Conservation (phyloP, 2,329 filamentous ascomycete genomes). For the Geosmithia flava region DNA sequence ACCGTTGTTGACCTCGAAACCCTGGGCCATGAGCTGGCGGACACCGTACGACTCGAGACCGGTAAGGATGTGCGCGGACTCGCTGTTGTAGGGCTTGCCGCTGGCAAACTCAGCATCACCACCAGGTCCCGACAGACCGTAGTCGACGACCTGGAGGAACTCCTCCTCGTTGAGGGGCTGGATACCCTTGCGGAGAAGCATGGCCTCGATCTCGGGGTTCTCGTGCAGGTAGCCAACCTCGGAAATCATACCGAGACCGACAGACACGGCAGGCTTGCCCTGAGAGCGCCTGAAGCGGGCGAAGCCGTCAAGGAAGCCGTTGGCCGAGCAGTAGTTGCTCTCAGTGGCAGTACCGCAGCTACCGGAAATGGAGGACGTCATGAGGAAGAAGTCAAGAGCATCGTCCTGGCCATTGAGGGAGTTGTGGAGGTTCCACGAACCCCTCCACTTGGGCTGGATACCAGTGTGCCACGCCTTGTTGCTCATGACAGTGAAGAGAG, state of each 20-base stretch:
- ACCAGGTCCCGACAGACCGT: slow-evolving; percentile 6
- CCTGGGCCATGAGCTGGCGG: neutral
- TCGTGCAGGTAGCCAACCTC: slow-evolving; percentile 23
- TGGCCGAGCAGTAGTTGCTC: slow-evolving; percentile 18
- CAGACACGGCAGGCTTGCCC: slow-evolving; percentile 12
- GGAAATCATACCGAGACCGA: slow-evolving; percentile 19
- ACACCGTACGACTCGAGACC: slow-evolving; percentile 11
- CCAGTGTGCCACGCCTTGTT: slow-evolving; percentile 10
- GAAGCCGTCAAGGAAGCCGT: slow-evolving; percentile 20
- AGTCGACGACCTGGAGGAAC: slow-evolving; percentile 15
- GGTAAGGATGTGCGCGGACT: slow-evolving; percentile 10
- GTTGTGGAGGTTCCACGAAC: slow-evolving; percentile 11
- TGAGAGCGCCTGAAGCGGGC: slow-evolving; percentile 12
- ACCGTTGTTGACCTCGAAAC: neutral
- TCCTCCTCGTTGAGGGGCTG: slow-evolving; percentile 18
- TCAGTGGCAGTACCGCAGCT: slow-evolving; percentile 17
- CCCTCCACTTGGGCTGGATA: slow-evolving; percentile 11
- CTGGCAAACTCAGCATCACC: neutral
- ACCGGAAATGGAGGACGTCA: slow-evolving; percentile 12
- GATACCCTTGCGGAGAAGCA: slow-evolving; percentile 20
- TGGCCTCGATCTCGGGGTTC: slow-evolving; percentile 18
- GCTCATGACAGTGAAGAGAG: slow-evolving; percentile 11
- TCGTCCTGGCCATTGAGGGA: slow-evolving; percentile 4
- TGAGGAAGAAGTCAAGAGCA: slow-evolving; percentile 17
- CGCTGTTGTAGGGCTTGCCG: slow-evolving; percentile 1